phyloP scores from a whole-genome alignment of 768 basidiomycete species.

The Boletus tomentosulus region DNA sequence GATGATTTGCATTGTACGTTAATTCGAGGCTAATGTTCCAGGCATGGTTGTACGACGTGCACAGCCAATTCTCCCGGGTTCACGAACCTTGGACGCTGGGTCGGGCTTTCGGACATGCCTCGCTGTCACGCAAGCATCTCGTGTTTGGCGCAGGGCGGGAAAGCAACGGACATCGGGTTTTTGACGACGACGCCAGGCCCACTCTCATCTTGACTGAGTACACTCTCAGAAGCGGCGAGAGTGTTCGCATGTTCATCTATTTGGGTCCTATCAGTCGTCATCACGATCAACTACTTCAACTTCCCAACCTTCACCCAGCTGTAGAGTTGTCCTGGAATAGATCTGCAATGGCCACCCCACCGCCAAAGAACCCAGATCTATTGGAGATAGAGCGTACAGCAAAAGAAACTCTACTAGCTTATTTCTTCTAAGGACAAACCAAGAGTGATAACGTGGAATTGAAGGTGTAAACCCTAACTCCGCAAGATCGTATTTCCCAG shows the following conservation, averaged over 20 bases:
- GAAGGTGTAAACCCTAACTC: neutral
- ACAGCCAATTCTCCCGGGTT: too few species aligned
- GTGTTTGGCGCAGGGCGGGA: neutral
- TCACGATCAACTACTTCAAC: too few species aligned
- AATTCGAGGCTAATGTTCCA: too few species aligned
- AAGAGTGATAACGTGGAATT: neutral
- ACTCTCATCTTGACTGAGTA: neutral
- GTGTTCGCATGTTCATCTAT: neutral
- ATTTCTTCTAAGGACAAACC: neutral
- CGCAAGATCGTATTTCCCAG: slow-evolving; percentile 1
- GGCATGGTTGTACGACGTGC: too few species aligned
- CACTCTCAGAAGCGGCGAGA: neutral
- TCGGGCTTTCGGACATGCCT: too few species aligned
- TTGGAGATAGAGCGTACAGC: neutral
- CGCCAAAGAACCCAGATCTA: neutral
- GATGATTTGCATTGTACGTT: too few species aligned
- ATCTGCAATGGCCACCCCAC: neutral
- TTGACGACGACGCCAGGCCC: neutral
- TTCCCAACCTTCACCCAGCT: slow-evolving; percentile 1
- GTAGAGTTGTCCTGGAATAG: slow-evolving; percentile 7
- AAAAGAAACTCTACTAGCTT: neutral
- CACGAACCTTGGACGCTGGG: too few species aligned
- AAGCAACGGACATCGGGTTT: neutral
- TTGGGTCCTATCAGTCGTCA: neutral
- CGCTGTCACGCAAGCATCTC: too few species aligned